Evolutionary conservation across 495 filamentous ascomycete genomes (phyloP).

Genomic region (Podospora appendiculata): DNA sequence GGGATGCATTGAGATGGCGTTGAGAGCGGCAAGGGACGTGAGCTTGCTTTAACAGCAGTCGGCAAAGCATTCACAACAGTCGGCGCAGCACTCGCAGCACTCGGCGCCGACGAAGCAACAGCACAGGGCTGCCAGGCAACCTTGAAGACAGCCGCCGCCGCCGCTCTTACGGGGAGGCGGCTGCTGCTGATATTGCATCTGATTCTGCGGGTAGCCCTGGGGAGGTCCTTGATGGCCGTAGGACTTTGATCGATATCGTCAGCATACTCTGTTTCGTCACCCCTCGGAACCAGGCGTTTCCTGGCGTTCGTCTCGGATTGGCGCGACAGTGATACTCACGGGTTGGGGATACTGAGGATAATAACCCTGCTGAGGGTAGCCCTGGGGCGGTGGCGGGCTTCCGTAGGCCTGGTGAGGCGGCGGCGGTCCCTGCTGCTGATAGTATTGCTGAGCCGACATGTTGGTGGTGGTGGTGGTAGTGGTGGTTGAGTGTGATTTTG

Average conservation of each 20-base stretch:
- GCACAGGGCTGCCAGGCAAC: constrained; percentile 62
- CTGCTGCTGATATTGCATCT: constrained; percentile 51
- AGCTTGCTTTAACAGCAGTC: constrained; percentile 36
- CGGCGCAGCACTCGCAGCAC: constrained; percentile 70
- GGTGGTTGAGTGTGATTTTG: no score
- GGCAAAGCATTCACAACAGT: constrained; percentile 58
- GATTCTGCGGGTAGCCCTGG: constrained; percentile 21
- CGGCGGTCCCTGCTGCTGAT: constrained; percentile 19
- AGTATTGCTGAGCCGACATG: constrained; percentile 27
- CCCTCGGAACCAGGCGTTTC: no score
- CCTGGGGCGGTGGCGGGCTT: constrained; percentile 6
- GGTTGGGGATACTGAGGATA: constrained; percentile 12
- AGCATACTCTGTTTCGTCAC: not conserved
- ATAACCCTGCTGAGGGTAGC: constrained; percentile 14
- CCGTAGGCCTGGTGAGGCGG: constrained; percentile 10
- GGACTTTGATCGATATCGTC: constrained; percentile 4
- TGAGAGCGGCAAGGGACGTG: no score
- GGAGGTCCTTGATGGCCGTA: constrained; percentile 9
- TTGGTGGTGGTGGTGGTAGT: not conserved
- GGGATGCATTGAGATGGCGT: no score
- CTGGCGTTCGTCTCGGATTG: no score
- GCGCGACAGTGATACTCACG: not conserved
- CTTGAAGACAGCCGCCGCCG: constrained; percentile 50
- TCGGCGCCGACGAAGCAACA: constrained; percentile 76
- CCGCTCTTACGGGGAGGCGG: constrained; percentile 43